Conservation (phyloP, 2,329 filamentous ascomycete species). For the Ophiostoma montium region DNA sequence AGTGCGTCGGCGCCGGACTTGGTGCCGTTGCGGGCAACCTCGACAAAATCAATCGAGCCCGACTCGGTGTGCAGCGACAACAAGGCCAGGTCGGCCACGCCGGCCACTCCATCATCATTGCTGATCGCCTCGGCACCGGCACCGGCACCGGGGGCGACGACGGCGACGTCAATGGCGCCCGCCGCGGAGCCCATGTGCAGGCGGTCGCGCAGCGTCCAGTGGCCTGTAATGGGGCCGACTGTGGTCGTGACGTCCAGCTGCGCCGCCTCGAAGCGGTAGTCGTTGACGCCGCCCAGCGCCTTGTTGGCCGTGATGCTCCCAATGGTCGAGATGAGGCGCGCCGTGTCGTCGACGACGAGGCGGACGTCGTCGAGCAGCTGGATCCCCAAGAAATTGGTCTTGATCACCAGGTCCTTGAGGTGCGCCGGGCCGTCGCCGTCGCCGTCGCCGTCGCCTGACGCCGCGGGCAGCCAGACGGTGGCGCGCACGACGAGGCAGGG, state of each 20-base stretch:
- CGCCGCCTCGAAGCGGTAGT: slow-evolving; percentile 29
- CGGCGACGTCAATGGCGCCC: not conserved
- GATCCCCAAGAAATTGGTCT: slow-evolving; percentile 26
- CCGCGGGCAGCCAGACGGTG: slow-evolving; percentile 32
- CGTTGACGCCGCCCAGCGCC: slow-evolving; percentile 13
- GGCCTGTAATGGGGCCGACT: slow-evolving; percentile 30
- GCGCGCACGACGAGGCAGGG: slow-evolving; percentile 35
- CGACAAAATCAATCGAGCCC: slow-evolving; percentile 25
- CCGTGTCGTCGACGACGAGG: slow-evolving; percentile 18
- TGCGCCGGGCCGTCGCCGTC: slow-evolving; percentile 7
- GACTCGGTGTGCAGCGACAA: slow-evolving; percentile 24
- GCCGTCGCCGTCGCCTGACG: slow-evolving; percentile 5
- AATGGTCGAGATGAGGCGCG: slow-evolving; percentile 22
- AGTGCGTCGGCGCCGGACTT: not conserved
- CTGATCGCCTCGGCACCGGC: slow-evolving; percentile 12
- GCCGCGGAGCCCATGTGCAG: slow-evolving; percentile 26
- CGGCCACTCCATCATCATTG: slow-evolving; percentile 8
- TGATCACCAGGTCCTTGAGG: slow-evolving; percentile 25
- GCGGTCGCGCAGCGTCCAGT: slow-evolving; percentile 36
- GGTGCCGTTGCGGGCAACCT: not conserved
- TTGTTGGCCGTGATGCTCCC: slow-evolving; percentile 27
- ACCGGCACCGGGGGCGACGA: slow-evolving; percentile 20
- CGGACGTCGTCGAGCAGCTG: slow-evolving; percentile 26
- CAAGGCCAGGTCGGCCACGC: slow-evolving; percentile 27
- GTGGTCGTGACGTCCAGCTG: slow-evolving; percentile 28